Conservation (phyloP, 805 yeast species). For the Candida chauliodis region DNA sequence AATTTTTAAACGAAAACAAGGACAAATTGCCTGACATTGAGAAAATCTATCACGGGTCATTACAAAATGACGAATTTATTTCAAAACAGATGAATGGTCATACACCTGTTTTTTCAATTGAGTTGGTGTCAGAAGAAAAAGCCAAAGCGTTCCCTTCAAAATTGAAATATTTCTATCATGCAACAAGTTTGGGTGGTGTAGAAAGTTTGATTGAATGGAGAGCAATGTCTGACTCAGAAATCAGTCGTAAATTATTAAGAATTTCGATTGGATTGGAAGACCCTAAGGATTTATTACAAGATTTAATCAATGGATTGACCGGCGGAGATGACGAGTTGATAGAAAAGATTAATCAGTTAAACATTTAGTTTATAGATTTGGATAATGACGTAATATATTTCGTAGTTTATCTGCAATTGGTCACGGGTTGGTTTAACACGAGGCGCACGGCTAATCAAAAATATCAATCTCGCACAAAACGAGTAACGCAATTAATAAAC, state of each 20-base stretch:
- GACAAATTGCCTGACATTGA: conserved; percentile 45
- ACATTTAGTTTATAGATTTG: too few species aligned
- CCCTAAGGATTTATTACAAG: conserved; percentile 70
- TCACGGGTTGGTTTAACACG: too few species aligned
- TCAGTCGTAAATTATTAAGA: conserved; percentile 58
- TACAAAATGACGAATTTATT: conserved; percentile 70
- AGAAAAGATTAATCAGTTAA: conserved; percentile 1
- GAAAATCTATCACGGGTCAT: conserved; percentile 65
- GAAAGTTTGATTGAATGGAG: conserved; percentile 93
- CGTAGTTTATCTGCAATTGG: too few species aligned
- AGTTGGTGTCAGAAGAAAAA: conserved; percentile 42
- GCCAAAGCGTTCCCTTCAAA: conserved; percentile 66
- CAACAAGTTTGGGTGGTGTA: conserved; percentile 90
- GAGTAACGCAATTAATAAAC: too few species aligned
- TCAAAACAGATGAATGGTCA: conserved; percentile 59
- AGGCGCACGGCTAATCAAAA: too few species aligned
- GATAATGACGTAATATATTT: too few species aligned
- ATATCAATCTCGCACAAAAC: too few species aligned
- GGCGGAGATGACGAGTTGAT: conserved; percentile 8
- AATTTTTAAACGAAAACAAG: conserved; percentile 50
- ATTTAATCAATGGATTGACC: conserved; percentile 48
- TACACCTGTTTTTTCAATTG: conserved; percentile 74
- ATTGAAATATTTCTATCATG: conserved; percentile 75
- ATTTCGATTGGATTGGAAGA: conserved; percentile 81
- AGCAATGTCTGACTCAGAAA: conserved; percentile 55